A percentile compares a stretch with the other conserved stretches of the same genome.
Conservation (phyloP, 805 yeast species). For the Metschnikowia henanensis region DNA sequence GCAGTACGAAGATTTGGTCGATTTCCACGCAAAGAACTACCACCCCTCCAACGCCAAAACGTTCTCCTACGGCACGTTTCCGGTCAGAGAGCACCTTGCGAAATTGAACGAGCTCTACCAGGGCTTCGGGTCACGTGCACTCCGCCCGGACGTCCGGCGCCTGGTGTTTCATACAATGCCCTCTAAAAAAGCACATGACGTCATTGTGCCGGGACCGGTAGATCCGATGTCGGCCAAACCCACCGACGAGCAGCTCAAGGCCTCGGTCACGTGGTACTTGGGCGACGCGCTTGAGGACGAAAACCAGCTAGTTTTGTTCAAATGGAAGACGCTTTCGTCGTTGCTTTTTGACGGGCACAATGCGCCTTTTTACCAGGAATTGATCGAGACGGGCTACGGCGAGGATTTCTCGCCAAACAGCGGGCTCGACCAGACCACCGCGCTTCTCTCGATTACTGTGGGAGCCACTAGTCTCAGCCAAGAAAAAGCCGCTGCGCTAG, state of each 20-base stretch:
- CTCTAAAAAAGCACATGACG: conserved; percentile 9
- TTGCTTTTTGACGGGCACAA: conserved; percentile 89
- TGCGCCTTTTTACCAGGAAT: conserved; percentile 81
- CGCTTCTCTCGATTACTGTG: conserved; percentile 72
- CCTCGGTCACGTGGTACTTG: conserved; percentile 86
- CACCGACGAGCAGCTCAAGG: conserved; percentile 71
- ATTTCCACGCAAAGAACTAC: conserved; percentile 73
- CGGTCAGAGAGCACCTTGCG: conserved; percentile 58
- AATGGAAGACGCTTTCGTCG: conserved; percentile 67
- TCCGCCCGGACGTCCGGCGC: conserved; percentile 29
- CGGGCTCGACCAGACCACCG: conserved; percentile 83
- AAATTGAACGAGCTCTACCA: conserved; percentile 52
- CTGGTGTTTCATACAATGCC: conserved; percentile 45
- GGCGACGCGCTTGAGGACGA: conserved; percentile 64
- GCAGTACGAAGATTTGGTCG: conserved; percentile 69
- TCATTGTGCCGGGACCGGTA: conserved; percentile 64
- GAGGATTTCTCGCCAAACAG: conserved; percentile 85
- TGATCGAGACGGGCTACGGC: conserved; percentile 83
- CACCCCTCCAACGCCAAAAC: conserved; percentile 90
- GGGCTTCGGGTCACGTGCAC: conserved; percentile 51
- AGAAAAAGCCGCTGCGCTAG: conserved; percentile 48
- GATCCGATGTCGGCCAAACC: conserved; percentile 58
- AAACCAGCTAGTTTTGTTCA: conserved; percentile 61
- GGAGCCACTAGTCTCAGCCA: conserved; percentile 77
- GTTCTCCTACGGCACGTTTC: conserved; percentile 82